Evolutionary conservation across 345 rosid species (phyloP), one percentile per base, ranked within the genome.

Genomic region (Lumnitzera littorea): DNA sequence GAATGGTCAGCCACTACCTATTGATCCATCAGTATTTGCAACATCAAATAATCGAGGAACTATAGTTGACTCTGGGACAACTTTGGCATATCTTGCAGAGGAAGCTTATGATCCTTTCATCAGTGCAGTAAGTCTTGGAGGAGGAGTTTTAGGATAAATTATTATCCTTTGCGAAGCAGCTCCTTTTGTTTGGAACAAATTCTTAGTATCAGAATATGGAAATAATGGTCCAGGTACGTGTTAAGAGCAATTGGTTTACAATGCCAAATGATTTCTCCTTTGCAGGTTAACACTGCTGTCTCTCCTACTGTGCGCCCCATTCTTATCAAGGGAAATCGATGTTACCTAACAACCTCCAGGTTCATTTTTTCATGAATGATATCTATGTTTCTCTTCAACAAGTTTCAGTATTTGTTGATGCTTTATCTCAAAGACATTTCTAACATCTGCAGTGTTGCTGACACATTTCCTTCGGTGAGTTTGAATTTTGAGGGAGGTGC

Each of bases 31-130:
- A 2, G 89, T 83, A 47, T 94, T 94, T 63, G 75, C 82, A 49
- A 82, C 99, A 48, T 72, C 91, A 73, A 78, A 57, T 64, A 83
- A 67, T 48, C 81, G 70, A 62, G 99, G 99, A 73, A 90, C 99
- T 4, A 94, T 94, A 71, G 67, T 94, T 53, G 99, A 94, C 73
- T 84, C 97, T 13, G 99, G 99, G 55, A 94, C 99, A 67, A 90
- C 99, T 73, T 74, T 94, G 77, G 95, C 97, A 10, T 94, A 94
- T 79, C 91, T 94, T 53, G 78, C 94, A 46, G 97, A 84, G 71
- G 83, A 70, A 71, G 96, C 92, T 47, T 90, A 88, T 57, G 74
- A 79, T 71, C 84, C 89, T 65, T 76, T 94, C 36, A 60, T 94
- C 62, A 80, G 61, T 63, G 92, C 97, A 65, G 99, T 90, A 82